Base-by-base conservation (phyloP, 306 rosid species). In the Trifolium subterraneum region DNA sequence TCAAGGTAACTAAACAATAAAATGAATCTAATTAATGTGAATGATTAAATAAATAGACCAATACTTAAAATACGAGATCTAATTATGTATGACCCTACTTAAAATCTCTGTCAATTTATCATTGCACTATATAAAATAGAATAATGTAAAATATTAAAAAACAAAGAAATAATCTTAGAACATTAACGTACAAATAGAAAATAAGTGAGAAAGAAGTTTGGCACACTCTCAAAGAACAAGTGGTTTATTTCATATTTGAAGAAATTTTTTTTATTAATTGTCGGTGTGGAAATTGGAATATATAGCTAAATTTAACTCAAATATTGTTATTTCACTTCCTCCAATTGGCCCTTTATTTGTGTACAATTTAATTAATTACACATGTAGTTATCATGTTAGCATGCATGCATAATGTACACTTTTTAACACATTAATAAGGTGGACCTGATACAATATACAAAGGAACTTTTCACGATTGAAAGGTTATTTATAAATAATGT, bases 251-350 rank as follows among this genome's bases (percentile, higher is more conserved):
- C 64, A 58, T 25, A 58, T 25, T 25, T 25, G 19, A 20, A 25
- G 42, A 35, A 36, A 18, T 19, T 29, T 19, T 19, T 38, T 38
- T 38, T 38, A 64, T 38, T 14, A 15, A 64, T 19, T 38, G 70
- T 64, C 70, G 39, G 58, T 33, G 31, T 44, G 29, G 75, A 22
- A 22, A 22, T 1, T 22, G 25, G 25, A 22, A 22, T 56, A 56
- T 44, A 55, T 67, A 56, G 68, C 20, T 68, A 33, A 68, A 29
- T 77, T 68, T 59, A 45, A 45, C 48, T 29, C n/a, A 42, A 67
- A 76, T 5, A 67, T 47, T 2, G 63, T 58, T 45, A 33, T 52
- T 48, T 20, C 44, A 69, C 6, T 64, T 38, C 31, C 50, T 38
- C 31, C 50, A 64, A 36, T 31, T 29, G 42, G 67, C 1, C 44